phyloP scores from a whole-genome alignment of 768 basidiomycete species.

The Suillus luteus region DNA sequence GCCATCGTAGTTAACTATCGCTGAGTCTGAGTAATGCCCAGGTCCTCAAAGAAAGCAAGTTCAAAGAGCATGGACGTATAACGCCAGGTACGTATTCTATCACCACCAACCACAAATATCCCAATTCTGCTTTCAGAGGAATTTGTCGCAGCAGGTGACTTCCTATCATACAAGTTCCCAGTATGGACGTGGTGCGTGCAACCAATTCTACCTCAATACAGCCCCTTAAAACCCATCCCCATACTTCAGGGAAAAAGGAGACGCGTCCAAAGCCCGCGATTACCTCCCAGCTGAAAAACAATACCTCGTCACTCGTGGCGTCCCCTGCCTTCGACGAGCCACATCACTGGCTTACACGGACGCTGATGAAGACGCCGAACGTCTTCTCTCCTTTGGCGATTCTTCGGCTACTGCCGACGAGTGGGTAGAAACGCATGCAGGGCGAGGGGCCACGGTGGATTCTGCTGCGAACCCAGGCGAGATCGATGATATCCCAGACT shows the following conservation, averaged over 20 bases:
- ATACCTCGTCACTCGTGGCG: constrained; percentile 92
- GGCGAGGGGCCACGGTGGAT: constrained; percentile 57
- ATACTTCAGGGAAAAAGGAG: constrained; percentile 85
- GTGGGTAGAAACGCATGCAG: constrained; percentile 98
- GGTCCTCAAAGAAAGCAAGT: constrained; percentile 98
- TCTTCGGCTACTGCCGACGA: constrained; percentile 71
- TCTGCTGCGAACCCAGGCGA: constrained; percentile 58
- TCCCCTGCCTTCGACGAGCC: constrained; percentile 95
- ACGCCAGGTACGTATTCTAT: constrained; percentile 70
- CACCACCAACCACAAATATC: constrained; percentile 4
- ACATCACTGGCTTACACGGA: constrained; percentile 93
- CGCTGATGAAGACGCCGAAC: constrained; percentile 95
- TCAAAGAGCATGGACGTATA: constrained; percentile 97
- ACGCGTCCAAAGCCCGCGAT: constrained; percentile 80
- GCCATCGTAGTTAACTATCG: constrained; percentile 18
- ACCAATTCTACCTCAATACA: constrained; percentile 1
- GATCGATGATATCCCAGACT: constrained; percentile 88
- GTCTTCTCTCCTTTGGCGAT: constrained; percentile 81
- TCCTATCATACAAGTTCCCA: constrained; percentile 96
- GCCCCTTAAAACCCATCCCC: constrained; percentile 10
- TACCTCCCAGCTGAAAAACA: constrained; percentile 96
- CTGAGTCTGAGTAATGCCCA: constrained; percentile 38
- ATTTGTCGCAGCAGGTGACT: constrained; percentile 97
- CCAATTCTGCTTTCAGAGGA: constrained; percentile 63
- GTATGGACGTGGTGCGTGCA: constrained; percentile 90